These are phyloP conservation scores for Talaromyces borbonicus DNA, from an alignment of 495 filamentous ascomycete genomes.

Conservation along the genomic window DNA sequence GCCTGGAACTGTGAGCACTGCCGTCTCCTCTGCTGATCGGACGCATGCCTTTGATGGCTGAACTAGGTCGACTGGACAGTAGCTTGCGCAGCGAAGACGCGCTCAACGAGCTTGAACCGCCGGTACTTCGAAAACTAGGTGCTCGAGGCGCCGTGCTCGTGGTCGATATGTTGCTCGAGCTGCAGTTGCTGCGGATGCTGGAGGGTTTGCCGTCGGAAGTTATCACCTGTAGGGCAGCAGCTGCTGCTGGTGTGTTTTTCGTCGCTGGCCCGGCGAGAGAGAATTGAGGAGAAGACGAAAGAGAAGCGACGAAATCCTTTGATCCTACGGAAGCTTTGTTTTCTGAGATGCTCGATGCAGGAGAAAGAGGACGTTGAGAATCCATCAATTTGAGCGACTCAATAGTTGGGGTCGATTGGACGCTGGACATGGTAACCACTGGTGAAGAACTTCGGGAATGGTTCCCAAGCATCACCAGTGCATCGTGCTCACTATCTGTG, in stretches of 20 bases:
- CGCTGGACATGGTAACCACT: conserved; percentile 5
- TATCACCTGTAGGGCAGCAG: conserved; percentile 6
- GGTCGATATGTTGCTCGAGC: conserved; percentile 32
- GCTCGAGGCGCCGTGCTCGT: conserved; percentile 23
- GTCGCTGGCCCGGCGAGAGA: conserved; percentile 27
- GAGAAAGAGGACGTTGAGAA: neutral
- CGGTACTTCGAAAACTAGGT: conserved; percentile 29
- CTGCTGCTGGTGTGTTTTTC: too few species aligned
- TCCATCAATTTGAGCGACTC: conserved; percentile 4
- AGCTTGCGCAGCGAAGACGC: conserved; percentile 30
- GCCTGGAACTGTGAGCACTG: neutral
- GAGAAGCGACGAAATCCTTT: conserved; percentile 17
- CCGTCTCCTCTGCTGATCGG: conserved; percentile 16
- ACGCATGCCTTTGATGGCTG: conserved; percentile 21
- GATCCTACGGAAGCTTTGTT: neutral
- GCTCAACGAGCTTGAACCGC: conserved; percentile 19
- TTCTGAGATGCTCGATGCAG: neutral
- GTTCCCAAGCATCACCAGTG: conserved; percentile 1
- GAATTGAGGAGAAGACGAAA: conserved; percentile 18
- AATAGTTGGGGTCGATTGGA: neutral
- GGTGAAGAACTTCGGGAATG: conserved; percentile 2
- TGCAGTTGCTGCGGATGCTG: conserved; percentile 33
- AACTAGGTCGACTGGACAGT: conserved; percentile 18
- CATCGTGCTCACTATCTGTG: conserved; percentile 2
- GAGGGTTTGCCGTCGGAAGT: conserved; percentile 23